Evolutionary conservation across 164 flowering plant species (phyloP), one percentile per base, ranked within the genome.

Genomic region (Annona squamosa): DNA sequence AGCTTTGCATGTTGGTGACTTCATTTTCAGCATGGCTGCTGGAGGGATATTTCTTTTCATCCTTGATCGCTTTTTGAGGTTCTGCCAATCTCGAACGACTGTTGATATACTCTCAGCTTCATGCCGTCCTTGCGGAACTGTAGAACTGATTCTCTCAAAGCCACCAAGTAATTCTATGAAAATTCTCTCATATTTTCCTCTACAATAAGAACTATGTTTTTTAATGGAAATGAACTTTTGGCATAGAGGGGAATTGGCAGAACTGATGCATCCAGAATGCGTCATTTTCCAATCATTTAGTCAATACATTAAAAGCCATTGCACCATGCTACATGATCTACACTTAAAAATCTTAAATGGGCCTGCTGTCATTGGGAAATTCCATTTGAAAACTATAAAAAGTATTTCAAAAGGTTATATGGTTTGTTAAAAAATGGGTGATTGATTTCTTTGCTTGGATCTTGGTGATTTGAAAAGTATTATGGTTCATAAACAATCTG

Each of bases 1-100:
- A 72, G 98, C 96, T 16, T 73, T 92, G 84, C 98, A 94, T 77
- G 90, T 90, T 75, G 95, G 98, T 17, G 93, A 91, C 74, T 87
- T 82, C 69, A 72, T 86, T 19, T 92, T 92, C 83, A 81, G 86
- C 68, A 84, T 87, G 6, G 84, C 84, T 69, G 92, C 90, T 66
- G 97, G 89, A 71, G 91, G 89, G 68, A 89, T 92, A 70, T 92
- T 92, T 67, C 81, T 94, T 68, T 92, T 94, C 81, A 74, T 91
- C 74, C 90, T 91, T 45, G 98, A 94, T 76, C 94, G 97, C 5
- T 94, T 94, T 71, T 74, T 94, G 74, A 86, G 97, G 79, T 94
- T 94, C 84, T 88, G 87, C 63, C 97, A 94, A 78, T 94, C 98
- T 9, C 80, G 92, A 73, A 82, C 73, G 66, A 82, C 84, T 3